Percentiles rank a stretch among this genome's conserved stretches.
Conservation (phyloP, 2,329 filamentous ascomycete genomes). For the Xylariales sp. region DNA sequence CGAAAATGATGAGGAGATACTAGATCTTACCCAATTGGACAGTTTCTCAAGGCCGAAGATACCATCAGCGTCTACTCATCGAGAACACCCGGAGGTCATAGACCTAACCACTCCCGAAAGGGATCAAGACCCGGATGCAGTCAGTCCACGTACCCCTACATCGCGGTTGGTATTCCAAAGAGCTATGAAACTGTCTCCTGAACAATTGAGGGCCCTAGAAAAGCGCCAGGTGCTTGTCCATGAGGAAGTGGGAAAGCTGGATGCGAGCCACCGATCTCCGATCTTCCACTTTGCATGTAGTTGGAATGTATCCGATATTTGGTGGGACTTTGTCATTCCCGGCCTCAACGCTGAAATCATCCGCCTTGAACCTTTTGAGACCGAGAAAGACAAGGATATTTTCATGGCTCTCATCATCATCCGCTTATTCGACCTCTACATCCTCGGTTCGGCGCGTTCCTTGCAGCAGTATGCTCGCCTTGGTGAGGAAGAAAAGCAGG, state of each 20-base stretch:
- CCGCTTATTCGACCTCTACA: slow-evolving; percentile 1
- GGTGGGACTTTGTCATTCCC: neutral
- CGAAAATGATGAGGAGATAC: neutral
- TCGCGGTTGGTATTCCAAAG: neutral
- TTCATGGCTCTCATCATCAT: neutral
- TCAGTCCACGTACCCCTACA: neutral
- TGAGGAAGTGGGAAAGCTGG: neutral
- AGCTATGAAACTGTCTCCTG: neutral
- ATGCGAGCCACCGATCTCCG: neutral
- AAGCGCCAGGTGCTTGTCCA: neutral
- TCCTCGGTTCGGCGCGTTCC: neutral
- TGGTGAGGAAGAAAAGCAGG: neutral
- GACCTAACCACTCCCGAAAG: neutral
- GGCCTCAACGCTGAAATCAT: neutral
- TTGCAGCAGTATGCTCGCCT: neutral
- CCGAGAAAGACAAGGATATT: neutral
- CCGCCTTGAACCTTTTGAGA: neutral
- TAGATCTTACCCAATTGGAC: slow-evolving; percentile 4
- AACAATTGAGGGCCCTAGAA: neutral
- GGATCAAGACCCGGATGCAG: neutral
- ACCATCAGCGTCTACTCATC: neutral
- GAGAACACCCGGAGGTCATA: neutral
- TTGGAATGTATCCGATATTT: neutral
- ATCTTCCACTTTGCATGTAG: neutral
- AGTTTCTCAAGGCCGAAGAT: neutral